Evolutionary conservation across 768 basidiomycete genomes (phyloP).

Genomic region (Hemileccinum impolitum): DNA sequence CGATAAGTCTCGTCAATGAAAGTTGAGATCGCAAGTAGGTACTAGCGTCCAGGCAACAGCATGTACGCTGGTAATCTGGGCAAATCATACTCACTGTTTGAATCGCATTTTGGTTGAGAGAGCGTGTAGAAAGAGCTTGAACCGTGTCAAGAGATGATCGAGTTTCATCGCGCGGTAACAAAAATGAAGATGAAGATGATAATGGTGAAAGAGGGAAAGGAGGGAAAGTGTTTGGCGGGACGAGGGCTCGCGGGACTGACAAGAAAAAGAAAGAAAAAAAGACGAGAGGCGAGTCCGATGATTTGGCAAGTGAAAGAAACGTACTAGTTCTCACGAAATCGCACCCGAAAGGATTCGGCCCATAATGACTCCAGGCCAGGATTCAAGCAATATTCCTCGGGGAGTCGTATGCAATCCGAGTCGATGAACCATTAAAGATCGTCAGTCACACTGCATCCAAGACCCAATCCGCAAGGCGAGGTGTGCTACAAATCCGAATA

Average conservation of each 20-base stretch:
- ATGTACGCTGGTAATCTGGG: too few species aligned
- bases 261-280: background rate
- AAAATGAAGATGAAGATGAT: background rate
- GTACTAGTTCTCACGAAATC: background rate
- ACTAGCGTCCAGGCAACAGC: background rate
- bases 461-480: too few species aligned
- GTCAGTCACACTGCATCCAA: too few species aligned
- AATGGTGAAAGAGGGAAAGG: too few species aligned
- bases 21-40: background rate
- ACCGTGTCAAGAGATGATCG: slow-evolving; percentile 14
- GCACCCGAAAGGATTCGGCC: background rate
- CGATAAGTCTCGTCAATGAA: slow-evolving; percentile 8
- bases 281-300: background rate
- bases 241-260: background rate
- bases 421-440: too few species aligned
- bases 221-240: slow-evolving; percentile 1
- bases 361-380: too few species aligned
- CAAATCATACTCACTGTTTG: slow-evolving; percentile 15
- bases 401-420: too few species aligned
- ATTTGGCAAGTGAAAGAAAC: background rate
- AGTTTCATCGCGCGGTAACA: slow-evolving; percentile 13
- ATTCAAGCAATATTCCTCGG: too few species aligned
- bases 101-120: slow-evolving; percentile 19
- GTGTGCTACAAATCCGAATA: too few species aligned
- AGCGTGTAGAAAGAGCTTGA: slow-evolving; percentile 14